These are phyloP conservation scores for Coniochaeta prunicola DNA, from an alignment of 2,329 filamentous ascomycete species.

Conservation along the genomic window DNA sequence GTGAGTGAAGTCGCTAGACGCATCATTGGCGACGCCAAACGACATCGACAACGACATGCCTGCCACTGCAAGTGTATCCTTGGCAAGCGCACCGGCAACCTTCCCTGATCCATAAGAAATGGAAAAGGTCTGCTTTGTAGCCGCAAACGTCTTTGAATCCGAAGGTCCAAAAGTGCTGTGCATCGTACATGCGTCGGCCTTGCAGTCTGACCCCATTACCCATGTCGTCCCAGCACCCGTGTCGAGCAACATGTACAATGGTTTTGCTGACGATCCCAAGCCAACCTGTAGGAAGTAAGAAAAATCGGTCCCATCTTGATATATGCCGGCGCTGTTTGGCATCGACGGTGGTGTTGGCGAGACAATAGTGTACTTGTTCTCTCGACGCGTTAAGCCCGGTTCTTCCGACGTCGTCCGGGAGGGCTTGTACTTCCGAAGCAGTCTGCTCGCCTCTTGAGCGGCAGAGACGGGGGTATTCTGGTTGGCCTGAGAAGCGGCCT, in stretches of 20 bases:
- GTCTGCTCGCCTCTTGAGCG: slow-evolving; percentile 27
- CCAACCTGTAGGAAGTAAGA: slow-evolving; percentile 55
- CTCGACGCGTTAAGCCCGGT: slow-evolving; percentile 25
- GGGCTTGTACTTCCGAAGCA: slow-evolving; percentile 30
- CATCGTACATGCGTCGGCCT: slow-evolving; percentile 53
- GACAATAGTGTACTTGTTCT: slow-evolving; percentile 40
- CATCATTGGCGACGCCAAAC: slow-evolving; percentile 66
- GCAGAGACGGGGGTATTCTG: slow-evolving; percentile 26
- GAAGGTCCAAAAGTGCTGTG: slow-evolving; percentile 63
- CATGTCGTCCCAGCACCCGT: slow-evolving; percentile 69
- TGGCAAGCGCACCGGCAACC: slow-evolving; percentile 59
- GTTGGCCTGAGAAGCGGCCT: slow-evolving; percentile 19
- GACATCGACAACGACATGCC: slow-evolving; percentile 55
- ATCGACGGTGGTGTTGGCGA: slow-evolving; percentile 36
- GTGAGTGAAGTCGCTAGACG: slow-evolving; percentile 65
- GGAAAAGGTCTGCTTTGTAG: slow-evolving; percentile 46
- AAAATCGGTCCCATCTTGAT: slow-evolving; percentile 59
- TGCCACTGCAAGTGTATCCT: slow-evolving; percentile 61
- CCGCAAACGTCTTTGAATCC: slow-evolving; percentile 58
- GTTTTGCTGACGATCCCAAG: slow-evolving; percentile 46
- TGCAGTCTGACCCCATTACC: slow-evolving; percentile 71
- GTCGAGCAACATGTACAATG: slow-evolving; percentile 57
- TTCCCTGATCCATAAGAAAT: slow-evolving; percentile 73
- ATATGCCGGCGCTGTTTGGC: slow-evolving; percentile 44
- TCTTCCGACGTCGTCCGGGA: slow-evolving; percentile 10